A percentile compares a stretch with the other conserved stretches of the same genome.
Conservation (phyloP, 176 grass and related monocot genomes). For the Bonia amplexicaulis region DNA sequence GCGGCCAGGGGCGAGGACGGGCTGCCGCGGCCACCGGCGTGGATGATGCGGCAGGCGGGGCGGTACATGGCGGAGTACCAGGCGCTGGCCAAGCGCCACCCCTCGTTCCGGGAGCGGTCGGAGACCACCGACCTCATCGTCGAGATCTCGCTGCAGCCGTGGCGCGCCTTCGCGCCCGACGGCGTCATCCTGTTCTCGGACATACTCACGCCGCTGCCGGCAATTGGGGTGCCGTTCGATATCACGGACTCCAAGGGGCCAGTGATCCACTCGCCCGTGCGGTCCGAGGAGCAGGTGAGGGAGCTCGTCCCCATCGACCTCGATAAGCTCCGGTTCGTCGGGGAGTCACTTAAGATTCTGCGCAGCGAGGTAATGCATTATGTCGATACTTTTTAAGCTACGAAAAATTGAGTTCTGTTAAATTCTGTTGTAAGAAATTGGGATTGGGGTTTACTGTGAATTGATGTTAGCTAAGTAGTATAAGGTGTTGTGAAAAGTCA, state of each 20-base stretch:
- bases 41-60: conserved; percentile 99
- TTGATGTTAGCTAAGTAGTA: not conserved
- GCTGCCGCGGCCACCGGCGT: conserved; percentile 69
- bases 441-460: not conserved
- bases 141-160: conserved; percentile 92
- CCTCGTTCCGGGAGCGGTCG: conserved; percentile 87
- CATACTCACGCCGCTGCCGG: conserved; percentile 89
- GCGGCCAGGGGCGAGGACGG: conserved; percentile 67
- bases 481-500: not conserved
- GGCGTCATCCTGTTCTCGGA: conserved; percentile 97
- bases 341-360: conserved; percentile 83
- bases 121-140: conserved; percentile 91
- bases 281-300: conserved; percentile 60
- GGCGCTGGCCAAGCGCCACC: conserved; percentile 80
- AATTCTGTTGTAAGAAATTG: not conserved
- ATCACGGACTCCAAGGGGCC: conserved; percentile 87
- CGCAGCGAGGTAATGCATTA: conserved; percentile 60
- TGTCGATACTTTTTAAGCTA: conserved; percentile 1
- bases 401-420: not conserved
- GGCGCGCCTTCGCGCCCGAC: conserved; percentile 80
- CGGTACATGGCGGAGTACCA: conserved; percentile 93
- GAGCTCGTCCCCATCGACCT: conserved; percentile 70
- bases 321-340: conserved; percentile 82
- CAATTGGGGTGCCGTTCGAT: conserved; percentile 91
- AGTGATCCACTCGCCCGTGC: conserved; percentile 66